A percentile compares a stretch with the other conserved stretches of the same genome.
Conservation (phyloP, 345 rosid species). For the Theobroma cacao region DNA sequence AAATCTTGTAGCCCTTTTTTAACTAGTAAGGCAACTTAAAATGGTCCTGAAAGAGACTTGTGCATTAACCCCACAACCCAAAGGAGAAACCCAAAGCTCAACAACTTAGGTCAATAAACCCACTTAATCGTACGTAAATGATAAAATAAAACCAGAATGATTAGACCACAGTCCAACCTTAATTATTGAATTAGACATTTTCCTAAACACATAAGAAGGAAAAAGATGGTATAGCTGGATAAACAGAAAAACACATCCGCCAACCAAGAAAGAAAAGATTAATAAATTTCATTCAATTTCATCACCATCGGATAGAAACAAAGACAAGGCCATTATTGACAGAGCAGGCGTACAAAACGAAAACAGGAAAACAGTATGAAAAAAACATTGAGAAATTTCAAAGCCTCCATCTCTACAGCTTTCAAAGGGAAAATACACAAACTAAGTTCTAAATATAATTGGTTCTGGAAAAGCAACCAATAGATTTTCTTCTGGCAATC, state of each 20-base stretch:
- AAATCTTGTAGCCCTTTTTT: conserved; percentile 17
- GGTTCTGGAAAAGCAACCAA: neutral
- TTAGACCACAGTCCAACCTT: conserved; percentile 5
- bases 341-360: neutral
- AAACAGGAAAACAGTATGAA: neutral
- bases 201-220: neutral
- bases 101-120: conserved; percentile 23
- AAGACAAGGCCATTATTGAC: neutral
- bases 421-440: conserved; percentile 5
- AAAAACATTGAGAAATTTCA: conserved; percentile 8
- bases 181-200: conserved; percentile 12
- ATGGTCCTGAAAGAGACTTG: conserved; percentile 33
- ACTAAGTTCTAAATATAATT: neutral
- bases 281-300: neutral
- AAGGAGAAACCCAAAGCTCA: conserved; percentile 27
- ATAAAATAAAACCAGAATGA: conserved; percentile 7
- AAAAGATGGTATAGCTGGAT: neutral
- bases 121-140: conserved; percentile 8
- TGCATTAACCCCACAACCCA: conserved; percentile 34
- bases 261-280: neutral
- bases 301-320: neutral
- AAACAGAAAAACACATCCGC: neutral
- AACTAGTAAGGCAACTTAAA: conserved; percentile 24
- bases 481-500: neutral
- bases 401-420: conserved; percentile 6